Percentiles rank a stretch among this genome's conserved stretches.
These are phyloP conservation scores for Cucurbitaria berberidis DNA, from an alignment of 2,329 filamentous ascomycete species.

Conservation along the genomic window DNA sequence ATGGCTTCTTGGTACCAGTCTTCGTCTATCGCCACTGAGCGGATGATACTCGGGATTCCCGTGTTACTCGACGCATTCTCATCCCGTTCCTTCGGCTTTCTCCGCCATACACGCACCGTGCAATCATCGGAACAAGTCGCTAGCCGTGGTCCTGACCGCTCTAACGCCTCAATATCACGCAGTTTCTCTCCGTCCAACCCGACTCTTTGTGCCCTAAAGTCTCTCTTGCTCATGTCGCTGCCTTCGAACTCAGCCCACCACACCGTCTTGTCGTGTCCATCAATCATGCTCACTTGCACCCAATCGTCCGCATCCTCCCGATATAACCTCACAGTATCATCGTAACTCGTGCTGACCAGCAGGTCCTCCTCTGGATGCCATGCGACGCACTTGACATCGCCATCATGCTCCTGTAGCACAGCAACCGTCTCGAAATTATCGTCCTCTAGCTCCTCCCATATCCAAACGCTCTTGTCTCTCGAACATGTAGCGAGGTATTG, in stretches of 20 bases:
- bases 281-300: conserved; percentile 83
- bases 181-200: conserved; percentile 41
- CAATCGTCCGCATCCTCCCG: conserved; percentile 92
- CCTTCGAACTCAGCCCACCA: conserved; percentile 80
- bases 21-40: conserved; percentile 73
- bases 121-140: conserved; percentile 85
- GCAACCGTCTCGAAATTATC: conserved; percentile 98
- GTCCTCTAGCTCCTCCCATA: conserved; percentile 95
- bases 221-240: conserved; percentile 41
- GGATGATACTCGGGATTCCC: conserved; percentile 88
- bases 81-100: conserved; percentile 63
- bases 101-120: conserved; percentile 79
- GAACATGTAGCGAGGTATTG: conserved; percentile 87
- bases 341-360: conserved; percentile 90
- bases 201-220: conserved; percentile 32
- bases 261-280: conserved; percentile 83
- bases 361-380: conserved; percentile 86
- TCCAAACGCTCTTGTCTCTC: conserved; percentile 94
- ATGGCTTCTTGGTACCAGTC: conserved; percentile 79
- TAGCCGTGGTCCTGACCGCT: conserved; percentile 63
- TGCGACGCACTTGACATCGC: conserved; percentile 90
- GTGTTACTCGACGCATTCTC: conserved; percentile 55
- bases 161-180: conserved; percentile 46
- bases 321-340: conserved; percentile 89
- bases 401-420: conserved; percentile 91